These are phyloP conservation scores for Dendrocalamus sinicus DNA, from an alignment of 176 grass and related monocot genomes.

Conservation along the genomic window DNA sequence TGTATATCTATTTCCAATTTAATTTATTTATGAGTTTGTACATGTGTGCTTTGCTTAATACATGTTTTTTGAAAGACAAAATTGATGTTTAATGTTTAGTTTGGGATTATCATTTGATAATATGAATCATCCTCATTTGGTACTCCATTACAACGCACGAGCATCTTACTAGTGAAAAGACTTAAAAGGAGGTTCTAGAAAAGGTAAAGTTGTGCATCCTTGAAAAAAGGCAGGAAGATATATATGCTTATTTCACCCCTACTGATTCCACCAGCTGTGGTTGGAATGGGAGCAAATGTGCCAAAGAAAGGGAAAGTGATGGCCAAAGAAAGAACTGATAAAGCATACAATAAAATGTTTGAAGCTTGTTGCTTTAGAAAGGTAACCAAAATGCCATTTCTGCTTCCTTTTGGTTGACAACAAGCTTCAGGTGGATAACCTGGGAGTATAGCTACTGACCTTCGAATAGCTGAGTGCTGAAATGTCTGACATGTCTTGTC, in stretches of 20 bases:
- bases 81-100: too few species aligned
- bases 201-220: slow-evolving; percentile 53
- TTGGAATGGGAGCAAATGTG: slow-evolving; percentile 42
- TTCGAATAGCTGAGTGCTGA: too few species aligned
- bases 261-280: slow-evolving; percentile 21
- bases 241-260: background rate
- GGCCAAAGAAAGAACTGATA: slow-evolving; percentile 43
- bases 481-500: background rate
- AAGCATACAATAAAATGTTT: background rate
- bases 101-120: too few species aligned
- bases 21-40: too few species aligned
- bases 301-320: slow-evolving; percentile 28
- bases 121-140: too few species aligned
- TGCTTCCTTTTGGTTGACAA: background rate
- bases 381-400: slow-evolving; percentile 28
- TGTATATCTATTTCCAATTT: too few species aligned
- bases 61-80: too few species aligned
- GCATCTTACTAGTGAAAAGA: slow-evolving; percentile 34
- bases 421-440: background rate
- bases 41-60: too few species aligned
- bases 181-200: slow-evolving; percentile 50
- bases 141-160: too few species aligned
- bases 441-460: background rate
- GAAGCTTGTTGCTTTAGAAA: slow-evolving; percentile 26
- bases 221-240: slow-evolving; percentile 40